phyloP scores from a whole-genome alignment of 2,329 filamentous ascomycete species.

The Zymoseptoria pseudotritici region DNA sequence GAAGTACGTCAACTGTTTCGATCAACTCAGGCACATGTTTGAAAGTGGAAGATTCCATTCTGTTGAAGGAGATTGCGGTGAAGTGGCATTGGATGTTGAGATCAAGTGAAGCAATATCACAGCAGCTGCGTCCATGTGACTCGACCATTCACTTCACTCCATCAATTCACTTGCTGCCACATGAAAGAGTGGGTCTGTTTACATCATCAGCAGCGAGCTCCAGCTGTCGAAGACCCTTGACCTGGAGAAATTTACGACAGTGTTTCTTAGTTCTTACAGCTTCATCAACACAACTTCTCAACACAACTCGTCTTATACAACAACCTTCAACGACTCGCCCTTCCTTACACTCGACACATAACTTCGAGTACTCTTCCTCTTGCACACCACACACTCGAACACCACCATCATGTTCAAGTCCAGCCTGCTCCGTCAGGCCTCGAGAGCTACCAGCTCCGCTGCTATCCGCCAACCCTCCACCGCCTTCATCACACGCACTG shows the following conservation, averaged over 20 bases:
- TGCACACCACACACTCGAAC: not conserved
- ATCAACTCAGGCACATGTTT: not conserved
- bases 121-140: not conserved
- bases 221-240: not conserved
- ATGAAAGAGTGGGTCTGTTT: not conserved
- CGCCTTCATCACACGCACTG: conserved; percentile 15
- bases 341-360: not conserved
- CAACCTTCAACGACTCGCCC: not conserved
- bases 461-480: conserved; percentile 18
- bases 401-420: conserved; percentile 25
- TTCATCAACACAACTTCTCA: not conserved
- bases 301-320: not conserved
- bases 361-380: not conserved
- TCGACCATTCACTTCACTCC: not conserved
- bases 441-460: conserved; percentile 26
- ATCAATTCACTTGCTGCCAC: not conserved
- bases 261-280: not conserved
- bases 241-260: not conserved
- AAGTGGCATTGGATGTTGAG: not conserved
- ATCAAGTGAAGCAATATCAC: not conserved
- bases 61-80: not conserved
- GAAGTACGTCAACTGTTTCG: not conserved
- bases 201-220: not conserved
- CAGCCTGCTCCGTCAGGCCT: conserved; percentile 27
- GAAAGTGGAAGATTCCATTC: not conserved